phyloP scores from a whole-genome alignment of 257 asterid genomes.

The Fraxinus cuspidata region DNA sequence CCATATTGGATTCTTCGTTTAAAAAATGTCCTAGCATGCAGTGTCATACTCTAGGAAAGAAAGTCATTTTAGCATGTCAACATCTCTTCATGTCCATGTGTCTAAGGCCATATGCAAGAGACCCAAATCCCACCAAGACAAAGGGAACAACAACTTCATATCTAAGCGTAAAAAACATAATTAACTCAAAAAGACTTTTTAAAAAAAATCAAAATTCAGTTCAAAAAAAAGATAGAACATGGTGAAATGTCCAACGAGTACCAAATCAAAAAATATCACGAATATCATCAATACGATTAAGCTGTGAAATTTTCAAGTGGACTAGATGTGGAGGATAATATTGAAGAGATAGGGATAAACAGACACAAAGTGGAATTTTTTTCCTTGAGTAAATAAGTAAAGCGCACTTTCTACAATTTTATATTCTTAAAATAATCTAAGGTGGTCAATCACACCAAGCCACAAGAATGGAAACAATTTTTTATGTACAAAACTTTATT shows the following conservation, averaged over 20 bases:
- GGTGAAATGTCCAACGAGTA: slow-evolving; percentile 9
- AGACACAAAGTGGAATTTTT: no score
- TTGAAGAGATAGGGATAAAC: no score
- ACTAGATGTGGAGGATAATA: neutral
- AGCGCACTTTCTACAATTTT: no score
- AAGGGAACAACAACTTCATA: neutral
- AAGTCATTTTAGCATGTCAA: neutral
- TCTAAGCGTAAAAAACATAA: neutral
- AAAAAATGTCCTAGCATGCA: no score
- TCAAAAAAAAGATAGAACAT: no score
- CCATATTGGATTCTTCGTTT: no score
- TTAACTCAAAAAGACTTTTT: neutral
- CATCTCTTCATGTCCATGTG: neutral
- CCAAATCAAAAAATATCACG: slow-evolving; percentile 3
- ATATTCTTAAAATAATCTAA: no score
- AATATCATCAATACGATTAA: neutral
- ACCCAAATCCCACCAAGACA: neutral
- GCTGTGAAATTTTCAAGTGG: slow-evolving; percentile 2
- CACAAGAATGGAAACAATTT: no score
- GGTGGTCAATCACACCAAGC: no score
- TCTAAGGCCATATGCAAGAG: neutral
- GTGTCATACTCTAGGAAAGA: neutral
- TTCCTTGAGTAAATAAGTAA: no score
- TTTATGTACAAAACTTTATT: no score
- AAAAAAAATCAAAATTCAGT: neutral